These are phyloP conservation scores for Aspergillus novoparasiticus DNA, from an alignment of 2,329 filamentous ascomycete genomes.

Conservation along the genomic window DNA sequence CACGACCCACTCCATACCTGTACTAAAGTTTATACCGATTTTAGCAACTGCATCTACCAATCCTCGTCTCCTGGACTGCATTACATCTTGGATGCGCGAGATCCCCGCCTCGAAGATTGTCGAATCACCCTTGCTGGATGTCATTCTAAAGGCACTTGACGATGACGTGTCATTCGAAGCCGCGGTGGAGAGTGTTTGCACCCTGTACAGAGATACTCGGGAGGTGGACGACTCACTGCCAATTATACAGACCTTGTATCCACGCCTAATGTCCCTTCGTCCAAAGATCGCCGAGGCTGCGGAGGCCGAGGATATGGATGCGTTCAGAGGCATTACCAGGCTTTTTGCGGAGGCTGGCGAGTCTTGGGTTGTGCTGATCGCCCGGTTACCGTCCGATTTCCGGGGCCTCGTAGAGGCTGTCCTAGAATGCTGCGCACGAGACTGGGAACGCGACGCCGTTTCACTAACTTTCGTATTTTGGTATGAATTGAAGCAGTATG, in stretches of 20 bases:
- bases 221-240: slow-evolving; percentile 90
- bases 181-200: slow-evolving; percentile 88
- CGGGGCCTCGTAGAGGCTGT: slow-evolving; percentile 83
- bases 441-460: slow-evolving; percentile 87
- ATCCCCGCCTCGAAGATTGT: slow-evolving; percentile 82
- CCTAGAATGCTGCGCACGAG: slow-evolving; percentile 85
- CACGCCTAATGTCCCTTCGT: slow-evolving; percentile 73
- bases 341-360: slow-evolving; percentile 92
- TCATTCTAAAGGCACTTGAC: slow-evolving; percentile 76
- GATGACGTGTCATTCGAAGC: slow-evolving; percentile 79
- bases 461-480: slow-evolving; percentile 95
- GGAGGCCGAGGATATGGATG: slow-evolving; percentile 79
- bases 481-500: slow-evolving; percentile 97
- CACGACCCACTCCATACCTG: background rate
- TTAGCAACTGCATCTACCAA: slow-evolving; percentile 77
- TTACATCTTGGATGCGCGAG: slow-evolving; percentile 95
- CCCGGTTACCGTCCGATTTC: slow-evolving; percentile 79
- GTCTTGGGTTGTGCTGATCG: slow-evolving; percentile 90
- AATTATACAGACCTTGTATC: slow-evolving; percentile 80
- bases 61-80: slow-evolving; percentile 88
- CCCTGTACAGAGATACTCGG: slow-evolving; percentile 86
- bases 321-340: slow-evolving; percentile 84
- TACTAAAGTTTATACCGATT: slow-evolving; percentile 1
- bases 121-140: slow-evolving; percentile 78
- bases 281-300: slow-evolving; percentile 75